Conservation (phyloP, 2,329 filamentous ascomycete genomes). For the Penicillium sclerotiorum region DNA sequence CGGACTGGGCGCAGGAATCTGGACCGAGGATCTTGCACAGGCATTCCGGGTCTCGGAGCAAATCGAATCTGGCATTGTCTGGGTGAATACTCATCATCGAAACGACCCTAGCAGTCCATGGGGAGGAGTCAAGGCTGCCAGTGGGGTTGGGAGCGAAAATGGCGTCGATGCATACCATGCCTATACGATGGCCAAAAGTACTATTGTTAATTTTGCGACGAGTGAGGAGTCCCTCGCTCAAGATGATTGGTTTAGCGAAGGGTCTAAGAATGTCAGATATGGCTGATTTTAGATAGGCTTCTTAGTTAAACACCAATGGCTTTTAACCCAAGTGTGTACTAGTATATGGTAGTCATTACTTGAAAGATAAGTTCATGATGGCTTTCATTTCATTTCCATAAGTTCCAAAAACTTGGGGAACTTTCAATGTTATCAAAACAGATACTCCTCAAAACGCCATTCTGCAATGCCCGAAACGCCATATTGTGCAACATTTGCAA, state of each 20-base stretch:
- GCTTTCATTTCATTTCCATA: too few species aligned
- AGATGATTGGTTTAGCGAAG: slow-evolving; percentile 67
- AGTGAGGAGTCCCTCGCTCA: slow-evolving; percentile 16
- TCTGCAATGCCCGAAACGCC: too few species aligned
- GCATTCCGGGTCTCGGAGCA: slow-evolving; percentile 50
- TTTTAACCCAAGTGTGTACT: too few species aligned
- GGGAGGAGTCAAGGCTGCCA: slow-evolving; percentile 62
- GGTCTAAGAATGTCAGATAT: slow-evolving; percentile 60
- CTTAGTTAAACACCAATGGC: too few species aligned
- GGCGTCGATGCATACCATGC: slow-evolving; percentile 64
- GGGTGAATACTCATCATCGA: slow-evolving; percentile 62
- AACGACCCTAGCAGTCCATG: slow-evolving; percentile 75
- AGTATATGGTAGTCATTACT: too few species aligned
- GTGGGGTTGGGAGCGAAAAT: slow-evolving; percentile 73
- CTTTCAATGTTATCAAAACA: too few species aligned
- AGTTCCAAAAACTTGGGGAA: too few species aligned
- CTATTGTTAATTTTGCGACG: slow-evolving; percentile 61
- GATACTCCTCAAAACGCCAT: too few species aligned
- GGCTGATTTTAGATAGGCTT: too few species aligned
- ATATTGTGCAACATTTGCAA: too few species aligned
- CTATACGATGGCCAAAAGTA: slow-evolving; percentile 53
- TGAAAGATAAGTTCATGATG: too few species aligned
- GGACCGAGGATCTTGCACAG: slow-evolving; percentile 54
- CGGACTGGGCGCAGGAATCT: slow-evolving; percentile 54
- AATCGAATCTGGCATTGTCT: slow-evolving; percentile 54